Conservation (phyloP, 2,329 filamentous ascomycete genomes). For the Trichoderma arundinaceum region DNA sequence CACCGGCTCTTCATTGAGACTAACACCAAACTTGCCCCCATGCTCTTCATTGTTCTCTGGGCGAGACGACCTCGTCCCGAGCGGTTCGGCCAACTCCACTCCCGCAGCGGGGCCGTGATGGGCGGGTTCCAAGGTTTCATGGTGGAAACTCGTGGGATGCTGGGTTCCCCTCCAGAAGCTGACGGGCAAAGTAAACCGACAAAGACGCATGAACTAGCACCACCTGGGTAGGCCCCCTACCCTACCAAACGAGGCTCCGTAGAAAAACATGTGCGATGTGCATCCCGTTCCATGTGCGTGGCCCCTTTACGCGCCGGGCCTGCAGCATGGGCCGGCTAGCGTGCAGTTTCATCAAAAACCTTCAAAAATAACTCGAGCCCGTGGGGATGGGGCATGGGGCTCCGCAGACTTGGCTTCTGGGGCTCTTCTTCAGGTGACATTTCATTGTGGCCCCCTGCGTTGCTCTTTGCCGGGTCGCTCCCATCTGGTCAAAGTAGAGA, state of each 20-base stretch:
- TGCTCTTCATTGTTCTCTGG: neutral
- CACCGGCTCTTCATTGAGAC: neutral
- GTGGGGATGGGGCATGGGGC: constrained; percentile 1
- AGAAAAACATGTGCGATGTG: neutral
- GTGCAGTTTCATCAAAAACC: constrained; percentile 5
- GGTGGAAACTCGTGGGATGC: constrained; percentile 8
- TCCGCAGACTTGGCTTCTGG: constrained; percentile 20
- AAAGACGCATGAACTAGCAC: neutral
- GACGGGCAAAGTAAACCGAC: neutral
- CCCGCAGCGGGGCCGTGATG: constrained; percentile 14
- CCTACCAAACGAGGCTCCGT: too few relatives aligned
- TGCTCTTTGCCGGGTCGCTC: neutral
- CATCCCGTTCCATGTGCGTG: neutral
- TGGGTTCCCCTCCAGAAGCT: neutral
- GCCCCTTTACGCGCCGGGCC: constrained; percentile 12
- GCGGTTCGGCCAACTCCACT: neutral
- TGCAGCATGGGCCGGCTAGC: constrained; percentile 15
- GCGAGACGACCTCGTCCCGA: neutral
- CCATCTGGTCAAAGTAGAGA: neutral
- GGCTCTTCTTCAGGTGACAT: constrained; percentile 24
- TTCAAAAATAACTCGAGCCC: constrained; percentile 26
- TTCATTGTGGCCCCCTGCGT: neutral
- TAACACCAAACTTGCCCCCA: neutral
- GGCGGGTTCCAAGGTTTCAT: constrained; percentile 1
- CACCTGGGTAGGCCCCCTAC: neutral